phyloP scores from a whole-genome alignment of 768 basidiomycete species.

The Boletus rufocinnamomeus region DNA sequence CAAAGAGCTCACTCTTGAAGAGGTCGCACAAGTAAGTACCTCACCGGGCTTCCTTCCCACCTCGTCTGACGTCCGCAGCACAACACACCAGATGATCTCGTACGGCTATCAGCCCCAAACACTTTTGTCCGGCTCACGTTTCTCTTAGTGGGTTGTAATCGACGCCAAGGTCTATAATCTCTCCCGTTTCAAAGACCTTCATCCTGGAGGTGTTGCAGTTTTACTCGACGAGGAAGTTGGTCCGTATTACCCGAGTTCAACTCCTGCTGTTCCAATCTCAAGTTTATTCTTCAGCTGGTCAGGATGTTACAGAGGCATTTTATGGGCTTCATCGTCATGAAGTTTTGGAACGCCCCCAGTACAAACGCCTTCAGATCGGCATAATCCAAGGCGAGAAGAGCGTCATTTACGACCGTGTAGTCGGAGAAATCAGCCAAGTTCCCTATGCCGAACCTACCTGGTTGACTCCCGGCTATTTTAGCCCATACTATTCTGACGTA shows the following conservation, averaged over 20 bases:
- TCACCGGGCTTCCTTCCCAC: background rate
- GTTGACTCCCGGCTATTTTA: slow-evolving; percentile 67
- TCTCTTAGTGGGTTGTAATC: slow-evolving; percentile 72
- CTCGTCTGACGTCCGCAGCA: slow-evolving; percentile 47
- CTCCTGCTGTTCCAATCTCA: background rate
- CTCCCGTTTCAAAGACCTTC: slow-evolving; percentile 74
- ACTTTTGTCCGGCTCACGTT: slow-evolving; percentile 1
- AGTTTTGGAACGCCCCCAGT: slow-evolving; percentile 75
- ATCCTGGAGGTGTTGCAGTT: slow-evolving; percentile 81
- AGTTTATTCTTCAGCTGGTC: slow-evolving; percentile 54
- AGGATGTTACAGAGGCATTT: slow-evolving; percentile 87
- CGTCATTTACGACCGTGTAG: slow-evolving; percentile 47
- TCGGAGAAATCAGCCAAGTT: slow-evolving; percentile 67
- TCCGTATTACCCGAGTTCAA: slow-evolving; percentile 34
- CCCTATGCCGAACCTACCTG: slow-evolving; percentile 92
- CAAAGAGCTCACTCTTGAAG: slow-evolving; percentile 55
- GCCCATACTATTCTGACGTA: slow-evolving; percentile 70
- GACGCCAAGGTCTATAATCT: slow-evolving; percentile 86
- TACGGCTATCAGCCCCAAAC: slow-evolving; percentile 31
- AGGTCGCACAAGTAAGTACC: slow-evolving; percentile 52
- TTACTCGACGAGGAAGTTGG: slow-evolving; percentile 80
- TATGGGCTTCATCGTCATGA: slow-evolving; percentile 88
- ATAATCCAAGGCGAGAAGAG: slow-evolving; percentile 62
- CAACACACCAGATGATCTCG: slow-evolving; percentile 75
- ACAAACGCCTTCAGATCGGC: slow-evolving; percentile 75